These are phyloP conservation scores for Pterula multifida DNA, from an alignment of 1,284 basidiomycete genomes.

Conservation along the genomic window DNA sequence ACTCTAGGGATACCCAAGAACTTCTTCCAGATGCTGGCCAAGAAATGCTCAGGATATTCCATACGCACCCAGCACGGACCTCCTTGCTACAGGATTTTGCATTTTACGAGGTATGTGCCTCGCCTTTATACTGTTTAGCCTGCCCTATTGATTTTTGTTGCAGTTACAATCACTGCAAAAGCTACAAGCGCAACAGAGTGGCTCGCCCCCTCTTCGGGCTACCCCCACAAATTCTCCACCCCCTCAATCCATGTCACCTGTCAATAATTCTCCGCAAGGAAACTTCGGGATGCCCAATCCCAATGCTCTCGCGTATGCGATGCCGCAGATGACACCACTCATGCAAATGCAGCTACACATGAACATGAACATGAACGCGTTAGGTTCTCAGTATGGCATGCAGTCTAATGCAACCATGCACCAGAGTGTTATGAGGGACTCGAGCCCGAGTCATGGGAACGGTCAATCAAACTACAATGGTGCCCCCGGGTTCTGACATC, in stretches of 20 bases:
- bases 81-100: conserved; percentile 89
- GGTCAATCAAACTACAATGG: background rate
- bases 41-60: conserved; percentile 91
- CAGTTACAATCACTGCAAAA: conserved; percentile 76
- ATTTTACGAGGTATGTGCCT: conserved; percentile 69
- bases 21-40: conserved; percentile 87
- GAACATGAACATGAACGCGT: conserved; percentile 20
- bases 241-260: conserved; percentile 25
- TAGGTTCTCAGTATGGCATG: conserved; percentile 35
- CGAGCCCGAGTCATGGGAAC: conserved; percentile 49
- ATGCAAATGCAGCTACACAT: conserved; percentile 58
- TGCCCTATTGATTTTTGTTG: conserved; percentile 7
- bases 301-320: conserved; percentile 37
- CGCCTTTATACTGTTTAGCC: conserved; percentile 3
- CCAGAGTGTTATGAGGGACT: conserved; percentile 57
- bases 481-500: background rate
- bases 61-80: conserved; percentile 82
- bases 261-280: conserved; percentile 24
- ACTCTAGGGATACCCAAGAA: conserved; percentile 87
- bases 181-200: conserved; percentile 33
- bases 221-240: conserved; percentile 23
- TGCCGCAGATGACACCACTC: conserved; percentile 49
- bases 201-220: conserved; percentile 24
- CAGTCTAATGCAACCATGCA: conserved; percentile 55
- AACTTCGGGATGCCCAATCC: conserved; percentile 40